Percentiles rank a stretch among this genome's conserved stretches.
Evolutionary conservation across 768 basidiomycete genomes (phyloP).

Genomic region (Paxillus ammoniavirescens): DNA sequence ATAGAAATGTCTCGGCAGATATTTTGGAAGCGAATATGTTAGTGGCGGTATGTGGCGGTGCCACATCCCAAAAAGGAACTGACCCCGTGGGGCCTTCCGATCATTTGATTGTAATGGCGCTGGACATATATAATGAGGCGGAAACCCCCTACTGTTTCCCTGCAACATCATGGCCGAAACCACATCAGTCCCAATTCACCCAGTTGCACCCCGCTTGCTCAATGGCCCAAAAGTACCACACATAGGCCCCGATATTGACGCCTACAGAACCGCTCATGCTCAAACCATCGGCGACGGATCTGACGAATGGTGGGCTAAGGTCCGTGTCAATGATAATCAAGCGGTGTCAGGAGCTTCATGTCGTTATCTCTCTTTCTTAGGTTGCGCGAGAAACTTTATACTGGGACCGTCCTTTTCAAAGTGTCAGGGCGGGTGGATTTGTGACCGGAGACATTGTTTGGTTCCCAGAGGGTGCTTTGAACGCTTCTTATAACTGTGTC

Average conservation of each 20-base stretch:
- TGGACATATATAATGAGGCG: slow-evolving; percentile 16
- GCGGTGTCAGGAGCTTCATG: background rate
- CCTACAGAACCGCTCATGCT: slow-evolving; percentile 65
- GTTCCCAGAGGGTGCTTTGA: slow-evolving; percentile 95
- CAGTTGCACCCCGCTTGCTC: slow-evolving; percentile 74
- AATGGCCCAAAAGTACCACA: slow-evolving; percentile 68
- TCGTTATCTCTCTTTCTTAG: slow-evolving; percentile 28
- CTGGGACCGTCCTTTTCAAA: slow-evolving; percentile 90
- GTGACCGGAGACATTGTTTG: slow-evolving; percentile 85
- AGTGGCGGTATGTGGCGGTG: slow-evolving; percentile 24
- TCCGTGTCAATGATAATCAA: slow-evolving; percentile 21
- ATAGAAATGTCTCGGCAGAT: too few species aligned
- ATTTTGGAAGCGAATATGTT: background rate
- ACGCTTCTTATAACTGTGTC: slow-evolving; percentile 96
- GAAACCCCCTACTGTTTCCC: slow-evolving; percentile 3
- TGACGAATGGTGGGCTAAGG: slow-evolving; percentile 90
- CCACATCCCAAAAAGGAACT: slow-evolving; percentile 13
- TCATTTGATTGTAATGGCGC: background rate
- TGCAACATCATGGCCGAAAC: slow-evolving; percentile 39
- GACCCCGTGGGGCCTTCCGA: slow-evolving; percentile 3
- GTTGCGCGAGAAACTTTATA: slow-evolving; percentile 72
- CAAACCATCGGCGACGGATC: slow-evolving; percentile 73
- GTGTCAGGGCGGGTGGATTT: slow-evolving; percentile 81
- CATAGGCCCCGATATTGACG: slow-evolving; percentile 74
- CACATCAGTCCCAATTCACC: slow-evolving; percentile 48